phyloP scores from a whole-genome alignment of 2,329 filamentous ascomycete genomes.

The Phaeosphaeria sp. region DNA sequence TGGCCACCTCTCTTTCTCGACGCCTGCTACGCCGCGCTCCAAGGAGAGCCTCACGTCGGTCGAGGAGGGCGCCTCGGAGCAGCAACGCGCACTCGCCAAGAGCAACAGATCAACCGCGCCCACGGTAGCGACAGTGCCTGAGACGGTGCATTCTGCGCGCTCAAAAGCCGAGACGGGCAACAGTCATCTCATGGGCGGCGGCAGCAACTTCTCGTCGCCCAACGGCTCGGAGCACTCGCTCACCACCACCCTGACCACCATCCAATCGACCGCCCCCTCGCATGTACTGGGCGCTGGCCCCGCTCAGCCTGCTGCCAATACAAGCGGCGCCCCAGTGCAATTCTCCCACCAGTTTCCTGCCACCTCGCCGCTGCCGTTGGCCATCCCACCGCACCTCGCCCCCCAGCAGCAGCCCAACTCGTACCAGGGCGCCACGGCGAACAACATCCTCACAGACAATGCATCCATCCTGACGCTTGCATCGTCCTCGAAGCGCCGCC shows the following conservation, averaged over 20 bases:
- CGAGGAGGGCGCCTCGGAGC: slow-evolving; percentile 56
- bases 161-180: slow-evolving; percentile 82
- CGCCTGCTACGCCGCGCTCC: slow-evolving; percentile 52
- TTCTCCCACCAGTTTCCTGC: slow-evolving; percentile 65
- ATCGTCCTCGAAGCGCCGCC: slow-evolving; percentile 79
- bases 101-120: slow-evolving; percentile 77
- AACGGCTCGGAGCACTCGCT: slow-evolving; percentile 81
- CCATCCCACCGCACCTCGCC: slow-evolving; percentile 74
- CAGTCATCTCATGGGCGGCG: slow-evolving; percentile 68
- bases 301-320: slow-evolving; percentile 44
- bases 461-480: slow-evolving; percentile 85
- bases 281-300: slow-evolving; percentile 51
- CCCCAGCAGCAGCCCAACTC: slow-evolving; percentile 69
- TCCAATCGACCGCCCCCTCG: slow-evolving; percentile 75
- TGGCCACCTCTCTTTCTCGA: slow-evolving; percentile 55
- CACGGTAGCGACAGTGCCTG: slow-evolving; percentile 83
- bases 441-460: slow-evolving; percentile 83
- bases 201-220: slow-evolving; percentile 80
- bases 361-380: slow-evolving; percentile 65
- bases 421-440: slow-evolving; percentile 79
- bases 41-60: slow-evolving; percentile 65
- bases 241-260: slow-evolving; percentile 84
- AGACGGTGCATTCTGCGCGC: slow-evolving; percentile 76
- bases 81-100: slow-evolving; percentile 62
- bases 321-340: slow-evolving; percentile 53